Conservation (phyloP, 2,329 filamentous ascomycete species). For the Domatiomyces catenatus region DNA sequence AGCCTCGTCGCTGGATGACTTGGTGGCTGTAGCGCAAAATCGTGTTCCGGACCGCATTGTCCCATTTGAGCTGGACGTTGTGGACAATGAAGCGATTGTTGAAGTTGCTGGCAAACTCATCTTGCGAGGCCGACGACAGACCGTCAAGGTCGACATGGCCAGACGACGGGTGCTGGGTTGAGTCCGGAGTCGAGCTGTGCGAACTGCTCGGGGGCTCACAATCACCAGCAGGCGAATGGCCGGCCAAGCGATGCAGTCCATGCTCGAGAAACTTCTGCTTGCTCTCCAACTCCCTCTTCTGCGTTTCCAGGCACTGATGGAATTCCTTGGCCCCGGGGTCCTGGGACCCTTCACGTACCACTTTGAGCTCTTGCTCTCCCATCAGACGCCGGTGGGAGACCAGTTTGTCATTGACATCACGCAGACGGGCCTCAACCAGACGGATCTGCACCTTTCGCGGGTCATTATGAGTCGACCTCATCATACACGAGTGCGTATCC, state of each 20-base stretch:
- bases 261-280: slow-evolving; percentile 44
- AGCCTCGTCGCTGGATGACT: slow-evolving; percentile 85
- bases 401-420: slow-evolving; percentile 64
- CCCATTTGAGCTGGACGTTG: slow-evolving; percentile 97
- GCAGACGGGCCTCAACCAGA: slow-evolving; percentile 65
- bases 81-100: slow-evolving; percentile 97
- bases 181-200: slow-evolving; percentile 16
- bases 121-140: slow-evolving; percentile 52
- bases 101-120: slow-evolving; percentile 85
- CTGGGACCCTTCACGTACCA: slow-evolving; percentile 40
- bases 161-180: slow-evolving; percentile 35
- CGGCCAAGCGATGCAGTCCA: slow-evolving; percentile 43
- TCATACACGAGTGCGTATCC: slow-evolving; percentile 85
- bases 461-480: slow-evolving; percentile 69
- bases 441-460: slow-evolving; percentile 76
- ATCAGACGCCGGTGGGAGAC: slow-evolving; percentile 56
- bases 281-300: slow-evolving; percentile 40
- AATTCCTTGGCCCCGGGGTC: slow-evolving; percentile 27
- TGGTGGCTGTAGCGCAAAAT: slow-evolving; percentile 95
- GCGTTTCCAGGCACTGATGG: slow-evolving; percentile 38
- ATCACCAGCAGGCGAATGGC: slow-evolving; percentile 23
- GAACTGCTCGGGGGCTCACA: slow-evolving; percentile 11
- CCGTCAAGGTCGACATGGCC: slow-evolving; percentile 32
- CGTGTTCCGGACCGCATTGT: slow-evolving; percentile 87
- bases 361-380: slow-evolving; percentile 56